Conservation (phyloP, 192 early-diverging fungal genomes). For the Coemansia sp. region DNA sequence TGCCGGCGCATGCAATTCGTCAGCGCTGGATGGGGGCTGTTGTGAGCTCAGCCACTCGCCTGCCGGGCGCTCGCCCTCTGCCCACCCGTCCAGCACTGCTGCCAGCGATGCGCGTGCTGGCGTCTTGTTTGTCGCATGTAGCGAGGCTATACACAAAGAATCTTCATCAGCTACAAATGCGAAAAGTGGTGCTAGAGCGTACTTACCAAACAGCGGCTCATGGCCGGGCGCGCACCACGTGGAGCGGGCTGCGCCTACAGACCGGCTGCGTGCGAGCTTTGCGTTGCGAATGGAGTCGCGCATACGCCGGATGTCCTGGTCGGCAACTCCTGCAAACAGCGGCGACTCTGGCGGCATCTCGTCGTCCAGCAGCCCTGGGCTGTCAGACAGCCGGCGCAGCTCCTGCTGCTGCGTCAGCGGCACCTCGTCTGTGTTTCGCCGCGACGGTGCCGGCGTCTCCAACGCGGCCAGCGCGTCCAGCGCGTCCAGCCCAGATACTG, state of each 20-base stretch:
- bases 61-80: neutral
- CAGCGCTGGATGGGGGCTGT: slow-evolving; percentile 4
- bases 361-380: slow-evolving; percentile 8
- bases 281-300: slow-evolving; percentile 18
- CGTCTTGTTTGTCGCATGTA: slow-evolving; percentile 12
- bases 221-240: slow-evolving; percentile 14
- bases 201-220: slow-evolving; percentile 16
- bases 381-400: slow-evolving; percentile 9
- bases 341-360: slow-evolving; percentile 44
- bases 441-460: slow-evolving; percentile 38
- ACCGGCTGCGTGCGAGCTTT: slow-evolving; percentile 9
- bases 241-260: slow-evolving; percentile 5
- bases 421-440: slow-evolving; percentile 40
- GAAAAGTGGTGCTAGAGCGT: neutral
- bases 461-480: slow-evolving; percentile 5
- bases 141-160: slow-evolving; percentile 5
- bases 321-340: slow-evolving; percentile 14
- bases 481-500: neutral
- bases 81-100: slow-evolving; percentile 12
- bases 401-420: slow-evolving; percentile 16
- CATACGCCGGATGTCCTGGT: slow-evolving; percentile 8
- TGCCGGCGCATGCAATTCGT: neutral
- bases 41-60: slow-evolving; percentile 6
- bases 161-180: neutral
- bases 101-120: slow-evolving; percentile 16